phyloP scores from a whole-genome alignment of 2,329 filamentous ascomycete species.

The Stemphylium beticola region DNA sequence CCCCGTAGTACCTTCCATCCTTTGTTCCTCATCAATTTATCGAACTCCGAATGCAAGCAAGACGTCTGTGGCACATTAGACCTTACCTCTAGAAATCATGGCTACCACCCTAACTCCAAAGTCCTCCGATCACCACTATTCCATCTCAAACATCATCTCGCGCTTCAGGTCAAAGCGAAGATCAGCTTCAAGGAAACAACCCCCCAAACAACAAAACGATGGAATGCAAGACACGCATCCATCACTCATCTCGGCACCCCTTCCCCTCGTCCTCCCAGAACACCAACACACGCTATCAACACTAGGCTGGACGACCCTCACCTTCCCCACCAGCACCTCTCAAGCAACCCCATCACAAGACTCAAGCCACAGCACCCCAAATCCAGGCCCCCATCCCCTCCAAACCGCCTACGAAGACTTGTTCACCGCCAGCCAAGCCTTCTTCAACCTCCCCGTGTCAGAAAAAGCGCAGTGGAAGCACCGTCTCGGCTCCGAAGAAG shows the following conservation, averaged over 20 bases:
- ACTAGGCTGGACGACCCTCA: constrained; percentile 47
- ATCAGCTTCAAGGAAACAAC: background rate
- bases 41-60: no score
- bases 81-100: constrained; percentile 17
- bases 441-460: constrained; percentile 36
- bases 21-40: background rate
- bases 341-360: background rate
- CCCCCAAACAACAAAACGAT: background rate
- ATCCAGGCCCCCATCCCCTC: constrained; percentile 33
- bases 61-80: background rate
- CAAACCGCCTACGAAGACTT: constrained; percentile 38
- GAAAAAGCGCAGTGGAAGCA: constrained; percentile 42
- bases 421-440: constrained; percentile 38
- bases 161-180: constrained; percentile 31
- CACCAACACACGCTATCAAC: constrained; percentile 39
- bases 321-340: constrained; percentile 30
- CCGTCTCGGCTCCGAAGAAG: constrained; percentile 45
- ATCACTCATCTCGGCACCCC: constrained; percentile 28
- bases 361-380: background rate
- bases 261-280: constrained; percentile 42
- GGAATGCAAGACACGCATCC: constrained; percentile 21
- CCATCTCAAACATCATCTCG: constrained; percentile 40
- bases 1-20: background rate
- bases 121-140: constrained; percentile 23
- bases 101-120: constrained; percentile 21